A percentile compares a stretch with the other conserved stretches of the same genome.
Conservation (phyloP, 257 asterid genomes). For the Nicotiana undulata region DNA sequence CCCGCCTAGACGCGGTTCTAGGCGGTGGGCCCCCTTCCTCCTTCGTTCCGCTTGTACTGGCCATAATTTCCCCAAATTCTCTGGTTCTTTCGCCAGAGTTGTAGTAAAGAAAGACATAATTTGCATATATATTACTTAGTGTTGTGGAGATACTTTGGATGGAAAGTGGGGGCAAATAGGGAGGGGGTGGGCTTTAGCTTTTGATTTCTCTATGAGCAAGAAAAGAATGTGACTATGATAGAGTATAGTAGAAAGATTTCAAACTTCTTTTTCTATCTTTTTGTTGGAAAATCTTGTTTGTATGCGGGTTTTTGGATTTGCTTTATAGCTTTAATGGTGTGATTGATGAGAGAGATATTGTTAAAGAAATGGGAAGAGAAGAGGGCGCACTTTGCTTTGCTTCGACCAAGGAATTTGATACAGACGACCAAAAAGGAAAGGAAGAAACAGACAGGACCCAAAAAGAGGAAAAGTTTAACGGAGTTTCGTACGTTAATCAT, state of each 20-base stretch:
- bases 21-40: slow-evolving; percentile 54
- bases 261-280: background rate
- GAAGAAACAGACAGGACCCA: background rate
- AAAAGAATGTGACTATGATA: slow-evolving; percentile 44
- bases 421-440: background rate
- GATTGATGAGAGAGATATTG: slow-evolving; percentile 1
- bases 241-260: background rate
- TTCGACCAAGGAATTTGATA: slow-evolving; percentile 6
- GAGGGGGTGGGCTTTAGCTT: slow-evolving; percentile 12
- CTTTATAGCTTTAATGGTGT: slow-evolving; percentile 7
- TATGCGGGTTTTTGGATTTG: background rate
- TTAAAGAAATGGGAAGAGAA: slow-evolving; percentile 9
- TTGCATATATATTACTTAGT: slow-evolving; percentile 11
- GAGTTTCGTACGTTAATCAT: background rate
- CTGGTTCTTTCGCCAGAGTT: slow-evolving; percentile 5
- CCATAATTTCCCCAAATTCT: slow-evolving; percentile 38
- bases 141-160: slow-evolving; percentile 51
- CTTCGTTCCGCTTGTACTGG: slow-evolving; percentile 88
- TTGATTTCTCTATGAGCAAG: slow-evolving; percentile 54
- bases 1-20: slow-evolving; percentile 43
- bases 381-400: slow-evolving; percentile 28
- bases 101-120: slow-evolving; percentile 16
- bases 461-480: background rate
- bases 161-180: slow-evolving; percentile 40
- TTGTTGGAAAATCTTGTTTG: background rate